A percentile compares a stretch with the other conserved stretches of the same genome.
These are phyloP conservation scores for Globisporangium middletonii DNA, from an alignment of 352 stramenopile species.

Conservation along the genomic window DNA sequence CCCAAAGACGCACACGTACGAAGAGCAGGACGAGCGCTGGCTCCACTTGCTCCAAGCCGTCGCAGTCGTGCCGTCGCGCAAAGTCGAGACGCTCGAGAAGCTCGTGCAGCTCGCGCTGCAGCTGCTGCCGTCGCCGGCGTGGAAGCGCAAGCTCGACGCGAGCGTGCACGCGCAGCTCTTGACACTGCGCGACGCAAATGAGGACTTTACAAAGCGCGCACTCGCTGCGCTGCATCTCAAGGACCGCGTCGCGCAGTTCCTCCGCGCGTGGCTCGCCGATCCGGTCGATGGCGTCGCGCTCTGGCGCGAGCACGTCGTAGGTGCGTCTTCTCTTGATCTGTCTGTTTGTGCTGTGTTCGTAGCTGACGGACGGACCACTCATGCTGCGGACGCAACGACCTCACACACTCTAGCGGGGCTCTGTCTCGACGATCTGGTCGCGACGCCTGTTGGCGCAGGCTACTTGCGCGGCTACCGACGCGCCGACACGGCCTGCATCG, in stretches of 20 bases:
- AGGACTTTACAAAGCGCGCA: conserved; percentile 23
- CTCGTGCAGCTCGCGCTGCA: conserved; percentile 44
- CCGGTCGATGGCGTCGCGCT: conserved; percentile 63
- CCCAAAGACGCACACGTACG: conserved; percentile 43
- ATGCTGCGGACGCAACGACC: not conserved
- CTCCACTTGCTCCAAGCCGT: conserved; percentile 63
- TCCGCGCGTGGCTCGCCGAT: conserved; percentile 66
- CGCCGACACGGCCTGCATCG: conserved; percentile 55
- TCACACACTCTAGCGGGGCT: conserved; percentile 17
- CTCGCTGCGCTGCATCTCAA: conserved; percentile 60
- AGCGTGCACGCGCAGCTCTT: conserved; percentile 24
- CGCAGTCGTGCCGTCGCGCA: conserved; percentile 54
- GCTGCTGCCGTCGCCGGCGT: conserved; percentile 29
- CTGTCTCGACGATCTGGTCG: conserved; percentile 56
- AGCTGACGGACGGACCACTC: not conserved
- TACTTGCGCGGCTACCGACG: conserved; percentile 54
- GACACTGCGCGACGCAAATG: conserved; percentile 12
- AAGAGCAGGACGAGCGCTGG: conserved; percentile 58
- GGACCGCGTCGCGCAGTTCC: conserved; percentile 55
- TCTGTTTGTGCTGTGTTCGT: not conserved
- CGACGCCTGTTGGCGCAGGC: conserved; percentile 49
- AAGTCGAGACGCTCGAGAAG: conserved; percentile 39
- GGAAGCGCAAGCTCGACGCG: conserved; percentile 23
- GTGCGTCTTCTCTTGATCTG: conserved; percentile 17
- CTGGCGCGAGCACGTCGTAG: conserved; percentile 63